Base-by-base conservation (phyloP, 805 yeast genomes). In the Barnettozyma populi region DNA sequence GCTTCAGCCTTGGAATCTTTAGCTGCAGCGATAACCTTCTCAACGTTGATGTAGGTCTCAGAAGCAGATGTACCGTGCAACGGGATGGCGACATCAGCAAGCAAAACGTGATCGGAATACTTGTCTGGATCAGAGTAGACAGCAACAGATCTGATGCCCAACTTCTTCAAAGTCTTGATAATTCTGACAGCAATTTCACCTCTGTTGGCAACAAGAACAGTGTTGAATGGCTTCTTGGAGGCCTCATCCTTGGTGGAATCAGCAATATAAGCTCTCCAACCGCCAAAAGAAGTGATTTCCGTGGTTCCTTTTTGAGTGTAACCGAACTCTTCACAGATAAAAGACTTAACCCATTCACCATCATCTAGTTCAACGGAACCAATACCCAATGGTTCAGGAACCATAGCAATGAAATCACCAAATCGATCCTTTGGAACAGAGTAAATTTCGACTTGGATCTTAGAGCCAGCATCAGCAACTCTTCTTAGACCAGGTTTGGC, bases 131-230 rank as follows among this genome's bases (percentile, higher is more conserved):
- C 95, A 13, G 97, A 87, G 68, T 86, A 94, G 40, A 92, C 84
- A 6, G 98, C 94, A 56, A 92, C 84, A 1, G 97, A 72, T 54
- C 74, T 76, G 57, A 94, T 87, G 4, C 80, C 80, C 54, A 94
- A 65, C 65, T 84, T 84, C 66, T 86, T 87, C 62, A 92, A 73
- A 18, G 99, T 90, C 63, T 79, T 84, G 61, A 92, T 89, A 57
- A 94, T 89, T 61, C 99, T 75, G 27, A 90, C 97, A 2, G 99
- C 97, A 60, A 92, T 92, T 69, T 92, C 99, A 65, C 98, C 98
- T 70, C 99, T 80, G 72, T 92, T 92, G 36, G 98, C 98, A 46
- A 92, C 94, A 47, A 92, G 75, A n/a, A 92, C 96, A 10, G 84
- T 77, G 19, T 81, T 73, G 68, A 90, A 89, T 1, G 95, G 94